Conservation (phyloP, 2,329 filamentous ascomycete species). For the Fusarium duplospermum region DNA sequence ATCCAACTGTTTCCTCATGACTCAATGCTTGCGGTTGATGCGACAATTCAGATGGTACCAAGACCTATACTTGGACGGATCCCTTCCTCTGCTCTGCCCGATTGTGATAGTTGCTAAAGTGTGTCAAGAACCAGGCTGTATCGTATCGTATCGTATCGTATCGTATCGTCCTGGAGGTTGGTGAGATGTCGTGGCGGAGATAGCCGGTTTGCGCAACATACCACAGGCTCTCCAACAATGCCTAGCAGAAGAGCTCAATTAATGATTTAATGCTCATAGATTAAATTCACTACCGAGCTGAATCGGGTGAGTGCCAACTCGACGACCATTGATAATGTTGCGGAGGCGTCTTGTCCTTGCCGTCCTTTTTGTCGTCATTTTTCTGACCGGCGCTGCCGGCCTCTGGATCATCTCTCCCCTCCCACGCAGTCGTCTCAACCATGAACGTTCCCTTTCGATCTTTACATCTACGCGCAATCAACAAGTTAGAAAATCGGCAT, state of each 20-base stretch:
- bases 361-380: slow-evolving; percentile 28
- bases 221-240: background rate
- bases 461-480: slow-evolving; percentile 61
- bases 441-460: slow-evolving; percentile 68
- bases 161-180: background rate
- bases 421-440: slow-evolving; percentile 74
- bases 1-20: slow-evolving; percentile 6
- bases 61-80: background rate
- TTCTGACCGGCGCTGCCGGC: slow-evolving; percentile 1
- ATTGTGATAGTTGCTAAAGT: background rate
- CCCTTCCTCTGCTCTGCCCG: background rate
- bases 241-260: background rate
- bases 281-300: slow-evolving; percentile 26
- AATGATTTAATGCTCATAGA: background rate
- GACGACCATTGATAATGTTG: slow-evolving; percentile 50
- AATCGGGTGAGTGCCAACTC: slow-evolving; percentile 50
- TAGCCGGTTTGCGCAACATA: background rate
- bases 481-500: slow-evolving; percentile 7
- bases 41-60: background rate
- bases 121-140: background rate
- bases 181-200: background rate
- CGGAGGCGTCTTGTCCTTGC: slow-evolving; percentile 28
- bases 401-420: slow-evolving; percentile 51
- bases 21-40: background rate
- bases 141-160: background rate